Evolutionary conservation across 108 stramenopile genomes (phyloP), one percentile per base, ranked within the genome.

Genomic region (Skeletonema tropicum): DNA sequence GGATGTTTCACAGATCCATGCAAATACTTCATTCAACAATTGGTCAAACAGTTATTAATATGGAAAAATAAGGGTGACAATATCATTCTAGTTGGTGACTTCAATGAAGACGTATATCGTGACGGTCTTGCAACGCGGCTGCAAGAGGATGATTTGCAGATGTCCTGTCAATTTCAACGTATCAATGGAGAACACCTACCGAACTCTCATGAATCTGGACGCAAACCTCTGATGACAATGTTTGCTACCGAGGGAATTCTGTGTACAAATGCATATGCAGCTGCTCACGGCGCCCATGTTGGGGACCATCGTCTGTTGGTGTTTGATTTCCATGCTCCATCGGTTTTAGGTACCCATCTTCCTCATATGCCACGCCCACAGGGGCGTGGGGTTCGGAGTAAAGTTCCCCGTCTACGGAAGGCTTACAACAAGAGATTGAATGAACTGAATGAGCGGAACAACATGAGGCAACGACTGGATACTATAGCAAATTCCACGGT

Each of bases 261-360:
- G 3, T 31, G 46, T 12, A 38, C 9, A 5, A 19, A 66, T 26
- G 70, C 36, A 8, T 9, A 30, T 13, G 31, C 36, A 13, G 39
- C 15, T 5, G 58, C 76, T 2, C 60, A 66, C 15, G 29, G 49
- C 33, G 39, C 46, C 14, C 61, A 61, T 11, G 63, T 70, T 29
- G 76, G 76, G n/a, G 76, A 77, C 32, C 76, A 70, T 38, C 69
- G 38, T 0, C 35, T 70, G 3, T 33, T 69, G n/a, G 9, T 77
- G 12, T 10, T 57, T 17, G 69, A 77, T 7, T 42, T 70, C 3
- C 19, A 19, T 10, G 62, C 76, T 1, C 48, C 25, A 39, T 29
- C 76, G 1, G 17, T 77, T 5, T 42, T 77, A 19, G 76, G 76
- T 11, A 29, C 35, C 0, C 12, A 32, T 0, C 64, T 63, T 23